Base-by-base conservation (phyloP, 371 early-diverging fungal species). In the Mucor saturninus region DNA sequence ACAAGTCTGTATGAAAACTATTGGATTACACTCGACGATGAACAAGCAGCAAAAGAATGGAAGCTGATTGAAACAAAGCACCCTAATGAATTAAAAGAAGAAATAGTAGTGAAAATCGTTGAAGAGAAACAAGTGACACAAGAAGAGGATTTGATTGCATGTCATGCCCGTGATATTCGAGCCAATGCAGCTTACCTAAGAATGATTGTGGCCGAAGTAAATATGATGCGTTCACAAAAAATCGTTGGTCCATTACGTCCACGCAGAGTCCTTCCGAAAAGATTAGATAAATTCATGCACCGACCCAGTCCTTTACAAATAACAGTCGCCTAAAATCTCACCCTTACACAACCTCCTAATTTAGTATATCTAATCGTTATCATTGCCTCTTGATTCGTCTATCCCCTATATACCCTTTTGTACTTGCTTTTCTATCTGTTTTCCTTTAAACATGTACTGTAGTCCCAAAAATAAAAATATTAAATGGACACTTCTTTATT, bases 151-250 rank as follows among this genome's bases (percentile, higher is more conserved):
- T 9, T 35, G 7, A 10, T 6, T 11, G 13, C 42, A 1, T 26
- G 42, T 26, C 62, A 65, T 53, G 53, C 46, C 13, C 76, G 86
- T 32, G 86, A 82, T 53, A 74, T 71, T 9, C 74, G 86, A 6
- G 72, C 80, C 32, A 86, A 86, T 53, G 51, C 80, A 8, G 83
- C 71, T 51, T 83, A 86, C 62, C 63, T 86, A 51, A 78, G 86
- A 50, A 86, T 83, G 81, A 79, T 86, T 68, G 84, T 84, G 4
- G 79, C 81, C 7, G 86, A 86, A 65, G 69, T 84, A 31, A 76
- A 81, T 38, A 86, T 86, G 86, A 84, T 86, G 74, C 81, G 85
- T 15, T 70, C 86, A 10, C 79, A 81, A 46, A 86, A 86, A 61
- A 77, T 86, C 11, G 79, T 86, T 30, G 76, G 83, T 37, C 86